phyloP scores from a whole-genome alignment of 1,284 basidiomycete genomes.

The Heliocybe sulcata region DNA sequence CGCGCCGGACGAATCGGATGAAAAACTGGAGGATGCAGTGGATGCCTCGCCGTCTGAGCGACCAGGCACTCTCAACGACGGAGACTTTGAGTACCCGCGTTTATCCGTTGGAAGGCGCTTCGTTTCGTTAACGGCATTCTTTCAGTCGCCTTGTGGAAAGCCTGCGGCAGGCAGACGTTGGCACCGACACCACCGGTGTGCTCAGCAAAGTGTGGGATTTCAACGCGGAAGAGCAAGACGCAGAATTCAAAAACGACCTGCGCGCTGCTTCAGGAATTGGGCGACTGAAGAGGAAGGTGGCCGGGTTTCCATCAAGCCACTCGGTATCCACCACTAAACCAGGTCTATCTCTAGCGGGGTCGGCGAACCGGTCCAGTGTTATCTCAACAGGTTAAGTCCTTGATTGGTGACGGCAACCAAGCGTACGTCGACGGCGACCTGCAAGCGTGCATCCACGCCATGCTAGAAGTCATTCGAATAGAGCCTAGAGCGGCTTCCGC shows the following conservation, averaged over 20 bases:
- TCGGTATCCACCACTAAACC: not conserved
- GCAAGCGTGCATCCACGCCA: conserved; percentile 66
- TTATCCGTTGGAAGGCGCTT: not conserved
- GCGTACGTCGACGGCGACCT: conserved; percentile 75
- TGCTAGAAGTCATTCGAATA: conserved; percentile 90
- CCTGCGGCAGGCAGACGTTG: conserved; percentile 46
- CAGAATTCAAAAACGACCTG: conserved; percentile 63
- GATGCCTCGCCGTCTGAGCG: not conserved
- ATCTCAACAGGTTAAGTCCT: conserved; percentile 74
- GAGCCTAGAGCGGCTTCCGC: conserved; percentile 82
- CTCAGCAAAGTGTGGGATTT: conserved; percentile 65
- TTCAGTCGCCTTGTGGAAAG: conserved; percentile 54
- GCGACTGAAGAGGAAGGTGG: conserved; percentile 41
- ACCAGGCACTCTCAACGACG: conserved; percentile 21
- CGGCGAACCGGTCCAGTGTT: conserved; percentile 47
- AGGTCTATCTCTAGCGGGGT: conserved; percentile 21
- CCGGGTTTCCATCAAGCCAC: conserved; percentile 5
- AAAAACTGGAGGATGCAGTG: conserved; percentile 4
- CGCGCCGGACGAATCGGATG: conserved; percentile 4
- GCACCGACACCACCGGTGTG: conserved; percentile 31
- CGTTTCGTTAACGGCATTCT: not conserved
- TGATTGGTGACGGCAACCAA: conserved; percentile 85
- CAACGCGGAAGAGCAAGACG: conserved; percentile 55
- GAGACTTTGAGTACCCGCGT: conserved; percentile 23
- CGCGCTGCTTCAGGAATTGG: conserved; percentile 67